Conservation (phyloP, 352 stramenopile species). For the Globisporangium nodosum region DNA sequence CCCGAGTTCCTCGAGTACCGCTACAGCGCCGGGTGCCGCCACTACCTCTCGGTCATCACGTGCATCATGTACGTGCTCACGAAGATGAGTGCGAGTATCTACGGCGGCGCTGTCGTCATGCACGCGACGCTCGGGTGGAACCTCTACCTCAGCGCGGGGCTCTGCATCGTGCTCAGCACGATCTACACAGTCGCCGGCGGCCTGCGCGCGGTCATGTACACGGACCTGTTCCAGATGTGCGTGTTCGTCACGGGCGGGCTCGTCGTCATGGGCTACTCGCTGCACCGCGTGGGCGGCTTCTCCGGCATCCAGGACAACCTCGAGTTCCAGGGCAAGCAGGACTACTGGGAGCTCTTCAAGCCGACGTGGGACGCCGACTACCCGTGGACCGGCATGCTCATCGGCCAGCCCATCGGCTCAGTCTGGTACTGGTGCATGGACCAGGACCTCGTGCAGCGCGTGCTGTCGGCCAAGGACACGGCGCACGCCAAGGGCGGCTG, state of each 20-base stretch:
- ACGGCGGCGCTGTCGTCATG: conserved; percentile 57
- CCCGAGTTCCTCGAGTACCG: conserved; percentile 49
- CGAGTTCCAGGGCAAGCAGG: conserved; percentile 27
- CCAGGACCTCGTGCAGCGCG: conserved; percentile 60
- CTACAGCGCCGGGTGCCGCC: conserved; percentile 36
- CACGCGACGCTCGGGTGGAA: conserved; percentile 58
- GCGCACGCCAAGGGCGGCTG: conserved; percentile 51
- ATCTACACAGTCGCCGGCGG: conserved; percentile 58
- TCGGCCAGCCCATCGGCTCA: conserved; percentile 50
- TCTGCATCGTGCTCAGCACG: conserved; percentile 45
- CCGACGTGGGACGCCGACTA: conserved; percentile 45
- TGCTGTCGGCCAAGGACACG: conserved; percentile 64
- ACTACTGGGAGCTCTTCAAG: conserved; percentile 57
- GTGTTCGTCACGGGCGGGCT: conserved; percentile 54
- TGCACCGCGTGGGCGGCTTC: conserved; percentile 54
- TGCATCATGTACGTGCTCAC: conserved; percentile 65
- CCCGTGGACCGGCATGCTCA: conserved; percentile 67
- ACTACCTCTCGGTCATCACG: conserved; percentile 57
- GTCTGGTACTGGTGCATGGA: conserved; percentile 80
- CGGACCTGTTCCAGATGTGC: conserved; percentile 64
- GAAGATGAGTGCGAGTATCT: conserved; percentile 65
- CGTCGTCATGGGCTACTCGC: conserved; percentile 47
- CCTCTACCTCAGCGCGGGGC: conserved; percentile 39
- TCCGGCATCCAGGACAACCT: conserved; percentile 43
- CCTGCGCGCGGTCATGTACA: conserved; percentile 66